Conservation (phyloP, 208 protist genomes). For the Endotrypanum monterogeii region DNA sequence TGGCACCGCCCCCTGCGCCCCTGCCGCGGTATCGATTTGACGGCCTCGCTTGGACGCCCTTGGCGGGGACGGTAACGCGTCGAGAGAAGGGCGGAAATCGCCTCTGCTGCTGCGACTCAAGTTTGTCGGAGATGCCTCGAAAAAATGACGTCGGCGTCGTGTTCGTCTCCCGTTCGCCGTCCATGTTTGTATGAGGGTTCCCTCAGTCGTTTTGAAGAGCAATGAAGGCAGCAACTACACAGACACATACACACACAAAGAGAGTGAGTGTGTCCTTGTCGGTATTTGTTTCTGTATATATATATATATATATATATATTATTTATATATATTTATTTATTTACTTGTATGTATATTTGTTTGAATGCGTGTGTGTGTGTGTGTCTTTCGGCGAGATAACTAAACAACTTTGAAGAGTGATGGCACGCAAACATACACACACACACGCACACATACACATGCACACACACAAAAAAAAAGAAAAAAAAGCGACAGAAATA, state of each 20-base stretch:
- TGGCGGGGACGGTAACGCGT: neutral
- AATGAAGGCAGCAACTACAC: neutral
- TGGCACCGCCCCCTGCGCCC: conserved; percentile 1
- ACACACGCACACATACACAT: neutral
- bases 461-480: too few relatives aligned
- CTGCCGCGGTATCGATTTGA: neutral
- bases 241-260: neutral
- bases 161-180: conserved; percentile 34
- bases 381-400: neutral
- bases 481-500: neutral
- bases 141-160: conserved; percentile 51
- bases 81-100: neutral
- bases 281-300: neutral
- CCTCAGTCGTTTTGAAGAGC: neutral
- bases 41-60: conserved; percentile 2
- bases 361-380: neutral
- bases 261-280: neutral
- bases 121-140: conserved; percentile 47
- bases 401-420: neutral
- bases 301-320: too few relatives aligned
- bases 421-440: neutral
- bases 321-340: too few relatives aligned
- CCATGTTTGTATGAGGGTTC: conserved; percentile 1
- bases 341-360: too few relatives aligned
- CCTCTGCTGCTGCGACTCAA: conserved; percentile 36